Evolutionary conservation across 2,329 filamentous ascomycete genomes (phyloP).

Genomic region (Diplodia scrobiculata): DNA sequence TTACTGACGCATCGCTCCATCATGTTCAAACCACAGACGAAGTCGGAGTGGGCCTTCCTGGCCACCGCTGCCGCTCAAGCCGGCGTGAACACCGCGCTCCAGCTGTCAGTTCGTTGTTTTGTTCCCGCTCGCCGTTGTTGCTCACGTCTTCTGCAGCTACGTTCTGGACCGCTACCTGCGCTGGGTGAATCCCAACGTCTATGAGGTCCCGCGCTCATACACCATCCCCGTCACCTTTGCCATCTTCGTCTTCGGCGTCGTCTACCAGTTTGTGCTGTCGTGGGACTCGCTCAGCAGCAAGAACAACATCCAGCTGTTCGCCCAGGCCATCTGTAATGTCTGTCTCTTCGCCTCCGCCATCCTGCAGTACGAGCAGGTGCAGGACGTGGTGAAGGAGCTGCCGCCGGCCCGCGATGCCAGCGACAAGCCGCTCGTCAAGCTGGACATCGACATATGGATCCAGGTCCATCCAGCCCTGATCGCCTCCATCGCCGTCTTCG

Average conservation of each 20-base stretch:
- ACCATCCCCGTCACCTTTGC: slow-evolving; percentile 12
- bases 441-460: slow-evolving; percentile 29
- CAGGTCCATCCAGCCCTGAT: slow-evolving; percentile 26
- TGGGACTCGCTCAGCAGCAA: slow-evolving; percentile 36
- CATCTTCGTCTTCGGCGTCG: slow-evolving; percentile 31
- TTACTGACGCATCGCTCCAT: not conserved
- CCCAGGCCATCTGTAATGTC: slow-evolving; percentile 34
- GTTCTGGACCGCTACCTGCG: slow-evolving; percentile 10
- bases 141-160: not conserved
- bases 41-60: slow-evolving; percentile 30
- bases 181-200: slow-evolving; percentile 15
- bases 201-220: slow-evolving; percentile 4
- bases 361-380: slow-evolving; percentile 34
- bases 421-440: slow-evolving; percentile 32
- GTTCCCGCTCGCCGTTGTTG: not conserved
- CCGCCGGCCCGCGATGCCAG: not conserved
- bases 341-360: slow-evolving; percentile 33
- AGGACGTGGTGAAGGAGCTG: not conserved
- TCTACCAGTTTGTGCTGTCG: slow-evolving; percentile 35
- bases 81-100: slow-evolving; percentile 29
- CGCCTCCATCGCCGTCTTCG: slow-evolving; percentile 22
- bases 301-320: slow-evolving; percentile 36
- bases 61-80: slow-evolving; percentile 32
- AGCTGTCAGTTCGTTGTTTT: slow-evolving; percentile 30
- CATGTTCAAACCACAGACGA: slow-evolving; percentile 20